Evolutionary conservation across 139 green algal genomes (phyloP), one percentile per base, ranked within the genome.

Genomic region (Choricystis sp.): DNA sequence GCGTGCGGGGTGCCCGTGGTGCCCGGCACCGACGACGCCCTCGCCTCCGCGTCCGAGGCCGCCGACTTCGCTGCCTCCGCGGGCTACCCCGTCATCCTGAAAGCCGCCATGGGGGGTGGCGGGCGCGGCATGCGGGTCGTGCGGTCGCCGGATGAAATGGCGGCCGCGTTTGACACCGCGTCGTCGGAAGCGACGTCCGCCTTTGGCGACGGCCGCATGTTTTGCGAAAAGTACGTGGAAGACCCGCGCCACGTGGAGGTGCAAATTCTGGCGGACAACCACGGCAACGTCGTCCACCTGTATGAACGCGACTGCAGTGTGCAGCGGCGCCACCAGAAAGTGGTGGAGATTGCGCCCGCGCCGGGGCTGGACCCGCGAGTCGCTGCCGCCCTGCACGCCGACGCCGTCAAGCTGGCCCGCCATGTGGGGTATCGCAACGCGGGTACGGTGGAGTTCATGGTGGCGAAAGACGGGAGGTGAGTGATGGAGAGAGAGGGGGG

Each of bases 361-460:
- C 77, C 68, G 23, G 72, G 70, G 2, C 76, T 95, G 56, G 56
- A 74, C 27, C 26, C 74, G 5, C 60, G 61, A 3, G 68, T 85
- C 1, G 71, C 79, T 4, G 22, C 73, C 0, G 59, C 62, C 22
- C 69, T 94, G 61, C 85, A 83, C 67, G 66, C 58, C 29, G 84
- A 92, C 59, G 85, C 89, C 3, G 81, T 91, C 5, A 85, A 80
- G 74, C 75, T 94, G 57, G 73, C 67, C 26, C 76, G 76, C 62
- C 78, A 93, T 64, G 83, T 90, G 57, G 80, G 77, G 3, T 94
- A 94, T 77, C 56, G 78, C 48, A 90, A 91, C 67, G 85, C 81
- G 21, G 89, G 89, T 48, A 98, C 92, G n/a, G 88, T 98, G 29
- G 92, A 98, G 82, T 98, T 98, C 76, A 92, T 98, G 83, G 85